Evolutionary conservation across 345 rosid species (phyloP), one percentile per base, ranked within the genome.

Genomic region (Mercurialis annua): DNA sequence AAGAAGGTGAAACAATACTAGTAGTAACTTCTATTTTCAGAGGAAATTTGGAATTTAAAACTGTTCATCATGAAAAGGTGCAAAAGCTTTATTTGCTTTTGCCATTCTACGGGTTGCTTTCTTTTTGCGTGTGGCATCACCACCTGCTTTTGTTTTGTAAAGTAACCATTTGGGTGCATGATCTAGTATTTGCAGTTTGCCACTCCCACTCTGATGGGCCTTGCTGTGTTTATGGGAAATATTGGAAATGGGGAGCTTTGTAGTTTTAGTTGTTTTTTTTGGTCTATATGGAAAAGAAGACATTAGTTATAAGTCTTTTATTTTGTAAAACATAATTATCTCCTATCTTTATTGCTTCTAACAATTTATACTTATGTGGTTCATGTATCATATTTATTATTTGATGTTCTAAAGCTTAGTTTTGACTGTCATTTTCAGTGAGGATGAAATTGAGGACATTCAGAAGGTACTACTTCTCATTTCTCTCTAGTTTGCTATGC

Each of bases 381-480:
- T 43, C 18, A 43, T n/a, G 18, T 69, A 50, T 7, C 14, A 33
- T 24, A 27, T 26, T 50, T 69, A 5, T n/a, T 53, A 52, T 40
- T 9, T 54, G 21, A 60, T 21, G 23, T 52, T 69, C 63, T 70
- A 67, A 75, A 62, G 24, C 47, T 67, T 65, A 46, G 29, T 51
- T 76, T 66, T 43, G 21, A 17, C 62, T 61, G 16, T 51, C 23
- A 70, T 75, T 69, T 81, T 67, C 83, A 95, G 99, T 38, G 99
- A 92, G 85, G 99, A 95, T 77, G 99, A 95, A 73, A 90, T 95
- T 81, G 99, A 95, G 64, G 99, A 95, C 77, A 92, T 95, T 67
- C 99, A 95, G 74, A 95, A 92, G 96, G 99, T 92, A 86, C 58
- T 34, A 49, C 51, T 74, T 80, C 31, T 67, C 20, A 48, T 66